Evolutionary conservation across 139 green algal species (phyloP), one percentile per base, ranked within the genome.

Genomic region (Volvox reticuliferus): DNA sequence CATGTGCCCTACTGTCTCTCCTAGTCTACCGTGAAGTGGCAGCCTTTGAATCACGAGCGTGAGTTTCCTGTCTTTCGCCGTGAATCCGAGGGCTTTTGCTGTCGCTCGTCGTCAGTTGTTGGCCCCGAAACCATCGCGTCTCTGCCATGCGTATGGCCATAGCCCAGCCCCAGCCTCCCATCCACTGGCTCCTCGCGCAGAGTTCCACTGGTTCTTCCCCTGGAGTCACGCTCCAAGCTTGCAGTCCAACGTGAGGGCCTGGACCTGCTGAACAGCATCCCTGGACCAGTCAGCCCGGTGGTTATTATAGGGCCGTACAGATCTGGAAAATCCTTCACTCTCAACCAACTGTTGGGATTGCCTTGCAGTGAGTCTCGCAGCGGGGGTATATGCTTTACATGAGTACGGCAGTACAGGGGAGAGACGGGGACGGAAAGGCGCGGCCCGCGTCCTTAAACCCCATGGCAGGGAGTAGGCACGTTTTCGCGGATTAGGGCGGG

Each of bases 251-350:
- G 94, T 61, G 94, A 97, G 75, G 97, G 97, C 22, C 79, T 99
- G 28, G 79, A 90, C 0, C 79, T 96, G 20, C 92, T 99, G 22
- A 22, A 88, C 0, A 68, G 75, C 35, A 94, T 99, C 37, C 78
- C 92, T 17, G 93, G 92, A 1, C 93, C 92, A 1, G 92, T 98
- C 0, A 91, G 93, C 6, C 96, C 97, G 0, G 92, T 98, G 20
- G 95, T 98, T 0, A 97, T 99, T 1, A 99, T 99, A 37, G 98
- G 98, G 9, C 98, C 98, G 0, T 99, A 99, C 91, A 79, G 98
- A 6, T 95, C 81, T 12, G 98, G 98, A 18, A 99, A 99, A 76
- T 95, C 85, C 21, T 99, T 99, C 90, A 91, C 98, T 63, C 94
- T 99, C 18, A 99, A 99, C 87, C 97, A 99, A 91, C 94, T 99